phyloP scores from a whole-genome alignment of 1,139 yeast species.

The Hemisphaericaspora xylanilytica region DNA sequence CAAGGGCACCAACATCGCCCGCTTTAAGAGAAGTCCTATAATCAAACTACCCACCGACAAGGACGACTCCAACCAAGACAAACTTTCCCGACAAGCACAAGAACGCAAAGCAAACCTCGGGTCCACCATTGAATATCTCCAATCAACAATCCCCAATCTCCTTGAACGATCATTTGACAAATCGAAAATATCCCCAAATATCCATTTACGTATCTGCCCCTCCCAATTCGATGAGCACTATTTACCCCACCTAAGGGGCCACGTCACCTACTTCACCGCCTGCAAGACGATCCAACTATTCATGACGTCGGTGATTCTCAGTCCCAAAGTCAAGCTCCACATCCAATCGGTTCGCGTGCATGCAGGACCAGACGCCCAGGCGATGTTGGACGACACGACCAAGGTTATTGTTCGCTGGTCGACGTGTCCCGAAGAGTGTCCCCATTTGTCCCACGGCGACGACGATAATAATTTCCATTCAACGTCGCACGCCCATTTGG shows the following conservation, averaged over 20 bases:
- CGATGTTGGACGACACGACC: conserved; percentile 43
- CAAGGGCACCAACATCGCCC: no score
- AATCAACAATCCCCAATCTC: conserved; percentile 54
- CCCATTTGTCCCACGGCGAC: conserved; percentile 31
- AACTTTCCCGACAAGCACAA: conserved; percentile 10
- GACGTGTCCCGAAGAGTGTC: conserved; percentile 55
- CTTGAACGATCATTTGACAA: conserved; percentile 51
- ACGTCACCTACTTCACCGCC: conserved; percentile 53
- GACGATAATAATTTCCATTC: conserved; percentile 20
- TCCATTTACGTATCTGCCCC: conserved; percentile 65
- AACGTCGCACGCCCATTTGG: conserved; percentile 38
- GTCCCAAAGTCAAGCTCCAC: conserved; percentile 49
- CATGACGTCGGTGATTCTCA: conserved; percentile 52
- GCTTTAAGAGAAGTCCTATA: not conserved
- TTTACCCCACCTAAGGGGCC: conserved; percentile 63
- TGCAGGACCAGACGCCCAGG: conserved; percentile 25
- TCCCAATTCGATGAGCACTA: conserved; percentile 48
- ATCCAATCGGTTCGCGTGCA: conserved; percentile 39
- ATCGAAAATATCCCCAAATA: conserved; percentile 45
- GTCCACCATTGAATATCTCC: conserved; percentile 50
- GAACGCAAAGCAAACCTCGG: conserved; percentile 59
- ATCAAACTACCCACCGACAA: not conserved
- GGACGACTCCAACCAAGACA: not conserved
- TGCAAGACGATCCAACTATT: conserved; percentile 54
- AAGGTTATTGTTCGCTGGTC: conserved; percentile 61